Percentiles rank a stretch among this genome's conserved stretches.
Conservation (phyloP, 208 protist species). For the Leishmania lainsoni region DNA sequence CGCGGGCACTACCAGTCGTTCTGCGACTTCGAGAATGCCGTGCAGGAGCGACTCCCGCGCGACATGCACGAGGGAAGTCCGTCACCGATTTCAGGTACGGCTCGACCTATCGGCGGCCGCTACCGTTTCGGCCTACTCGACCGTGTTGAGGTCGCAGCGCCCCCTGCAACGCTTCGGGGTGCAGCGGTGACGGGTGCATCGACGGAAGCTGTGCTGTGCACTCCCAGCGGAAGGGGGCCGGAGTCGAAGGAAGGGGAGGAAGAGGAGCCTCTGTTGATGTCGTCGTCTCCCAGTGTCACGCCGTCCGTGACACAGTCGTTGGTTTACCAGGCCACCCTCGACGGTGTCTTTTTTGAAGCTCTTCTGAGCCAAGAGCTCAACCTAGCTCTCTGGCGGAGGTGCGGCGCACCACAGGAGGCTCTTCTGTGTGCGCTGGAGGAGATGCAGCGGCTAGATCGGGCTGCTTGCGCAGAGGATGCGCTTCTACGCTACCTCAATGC, state of each 20-base stretch:
- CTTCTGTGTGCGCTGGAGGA: slow-evolving; percentile 25
- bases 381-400: slow-evolving; percentile 11
- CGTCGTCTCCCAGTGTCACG: slow-evolving; percentile 10
- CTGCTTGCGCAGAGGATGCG: slow-evolving; percentile 13
- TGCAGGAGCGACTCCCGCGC: not conserved
- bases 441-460: slow-evolving; percentile 23
- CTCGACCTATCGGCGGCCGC: not conserved
- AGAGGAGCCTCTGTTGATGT: slow-evolving; percentile 11
- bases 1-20: not conserved
- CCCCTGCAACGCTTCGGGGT: slow-evolving; percentile 5
- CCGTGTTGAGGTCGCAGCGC: slow-evolving; percentile 12
- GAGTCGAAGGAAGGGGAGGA: not conserved
- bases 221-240: no score
- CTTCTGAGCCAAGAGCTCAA: slow-evolving; percentile 40
- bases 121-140: slow-evolving; percentile 4
- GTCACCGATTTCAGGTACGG: slow-evolving; percentile 20
- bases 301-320: slow-evolving; percentile 8
- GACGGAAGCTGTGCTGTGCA: not conserved
- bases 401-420: slow-evolving; percentile 13
- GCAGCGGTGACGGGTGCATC: not conserved
- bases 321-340: slow-evolving; percentile 18
- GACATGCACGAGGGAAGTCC: not conserved
- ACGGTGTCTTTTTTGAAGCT: slow-evolving; percentile 45
- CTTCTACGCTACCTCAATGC: slow-evolving; percentile 36
- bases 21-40: not conserved